Conservation (phyloP, 371 early-diverging fungal genomes). For the Mortierella sp. region DNA sequence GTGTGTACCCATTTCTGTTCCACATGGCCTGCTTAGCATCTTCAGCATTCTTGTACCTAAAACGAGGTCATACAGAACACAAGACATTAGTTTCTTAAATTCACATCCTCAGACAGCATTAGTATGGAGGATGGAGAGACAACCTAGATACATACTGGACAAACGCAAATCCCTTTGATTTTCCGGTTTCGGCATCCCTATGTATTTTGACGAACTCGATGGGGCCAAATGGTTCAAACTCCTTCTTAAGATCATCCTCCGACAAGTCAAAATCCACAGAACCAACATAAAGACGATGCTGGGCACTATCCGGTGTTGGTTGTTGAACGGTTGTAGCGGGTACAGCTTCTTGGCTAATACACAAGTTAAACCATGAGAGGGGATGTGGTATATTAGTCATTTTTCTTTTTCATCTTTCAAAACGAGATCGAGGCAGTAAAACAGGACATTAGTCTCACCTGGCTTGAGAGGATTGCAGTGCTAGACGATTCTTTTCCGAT, state of each 20-base stretch:
- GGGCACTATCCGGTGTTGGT: conserved; percentile 51
- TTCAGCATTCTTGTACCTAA: conserved; percentile 73
- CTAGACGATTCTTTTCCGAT: conserved; percentile 91
- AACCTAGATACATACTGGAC: conserved; percentile 69
- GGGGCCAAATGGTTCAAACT: conserved; percentile 91
- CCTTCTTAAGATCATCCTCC: conserved; percentile 83
- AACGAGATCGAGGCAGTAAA: not conserved
- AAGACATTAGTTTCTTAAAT: not conserved
- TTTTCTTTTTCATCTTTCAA: not conserved
- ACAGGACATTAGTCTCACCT: conserved; percentile 53
- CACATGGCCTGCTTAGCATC: conserved; percentile 88
- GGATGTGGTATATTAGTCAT: not conserved
- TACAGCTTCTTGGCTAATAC: conserved; percentile 56
- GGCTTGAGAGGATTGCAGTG: conserved; percentile 63
- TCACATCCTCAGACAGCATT: not conserved
- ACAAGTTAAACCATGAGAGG: not conserved
- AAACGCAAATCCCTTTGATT: conserved; percentile 90
- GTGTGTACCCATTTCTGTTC: conserved; percentile 88
- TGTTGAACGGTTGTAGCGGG: conserved; percentile 40
- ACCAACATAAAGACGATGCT: conserved; percentile 84
- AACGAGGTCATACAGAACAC: not conserved
- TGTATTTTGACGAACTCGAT: conserved; percentile 87
- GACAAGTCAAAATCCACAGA: conserved; percentile 84
- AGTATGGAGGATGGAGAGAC: not conserved
- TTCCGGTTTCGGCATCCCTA: conserved; percentile 84